phyloP scores from a whole-genome alignment of 352 stramenopile genomes.

The Sclerospora graminicola region DNA sequence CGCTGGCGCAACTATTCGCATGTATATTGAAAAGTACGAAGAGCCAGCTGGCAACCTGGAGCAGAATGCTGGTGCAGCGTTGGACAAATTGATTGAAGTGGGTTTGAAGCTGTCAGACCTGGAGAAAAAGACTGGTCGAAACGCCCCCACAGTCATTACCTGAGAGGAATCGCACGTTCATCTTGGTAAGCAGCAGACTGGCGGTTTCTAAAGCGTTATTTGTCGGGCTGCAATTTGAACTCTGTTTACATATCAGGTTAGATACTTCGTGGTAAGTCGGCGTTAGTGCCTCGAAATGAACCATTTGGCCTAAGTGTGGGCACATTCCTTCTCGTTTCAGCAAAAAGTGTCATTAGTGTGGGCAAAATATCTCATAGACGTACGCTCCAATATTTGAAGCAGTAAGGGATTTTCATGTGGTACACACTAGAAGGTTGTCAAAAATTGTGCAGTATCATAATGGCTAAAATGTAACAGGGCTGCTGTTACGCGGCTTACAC shows the following conservation, averaged over 20 bases:
- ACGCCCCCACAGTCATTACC: slow-evolving; percentile 94
- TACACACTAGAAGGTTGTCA: too few relatives aligned
- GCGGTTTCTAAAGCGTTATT: too few relatives aligned
- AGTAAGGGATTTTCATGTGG: too few relatives aligned
- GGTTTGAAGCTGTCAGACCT: slow-evolving; percentile 91
- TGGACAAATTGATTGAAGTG: slow-evolving; percentile 87
- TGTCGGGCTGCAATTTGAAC: slow-evolving; percentile 6
- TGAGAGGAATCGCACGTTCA: slow-evolving; percentile 47
- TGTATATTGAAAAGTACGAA: slow-evolving; percentile 99
- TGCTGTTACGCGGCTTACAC: too few relatives aligned
- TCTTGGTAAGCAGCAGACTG: slow-evolving; percentile 10
- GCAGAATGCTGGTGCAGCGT: slow-evolving; percentile 61
- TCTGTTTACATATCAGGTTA: too few relatives aligned
- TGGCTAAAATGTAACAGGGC: too few relatives aligned
- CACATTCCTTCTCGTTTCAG: too few relatives aligned
- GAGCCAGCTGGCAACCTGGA: slow-evolving; percentile 70
- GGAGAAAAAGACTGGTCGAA: slow-evolving; percentile 88
- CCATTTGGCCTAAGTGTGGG: background rate
- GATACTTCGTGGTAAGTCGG: slow-evolving; percentile 17
- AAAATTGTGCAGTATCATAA: too few relatives aligned
- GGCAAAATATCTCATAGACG: too few relatives aligned
- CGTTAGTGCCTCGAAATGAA: slow-evolving; percentile 2
- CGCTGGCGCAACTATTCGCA: slow-evolving; percentile 93
- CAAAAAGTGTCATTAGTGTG: too few relatives aligned
- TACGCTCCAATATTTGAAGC: too few relatives aligned